These are phyloP conservation scores for Stenogyne calaminthoides DNA, from an alignment of 305 asterid genomes.

Conservation along the genomic window DNA sequence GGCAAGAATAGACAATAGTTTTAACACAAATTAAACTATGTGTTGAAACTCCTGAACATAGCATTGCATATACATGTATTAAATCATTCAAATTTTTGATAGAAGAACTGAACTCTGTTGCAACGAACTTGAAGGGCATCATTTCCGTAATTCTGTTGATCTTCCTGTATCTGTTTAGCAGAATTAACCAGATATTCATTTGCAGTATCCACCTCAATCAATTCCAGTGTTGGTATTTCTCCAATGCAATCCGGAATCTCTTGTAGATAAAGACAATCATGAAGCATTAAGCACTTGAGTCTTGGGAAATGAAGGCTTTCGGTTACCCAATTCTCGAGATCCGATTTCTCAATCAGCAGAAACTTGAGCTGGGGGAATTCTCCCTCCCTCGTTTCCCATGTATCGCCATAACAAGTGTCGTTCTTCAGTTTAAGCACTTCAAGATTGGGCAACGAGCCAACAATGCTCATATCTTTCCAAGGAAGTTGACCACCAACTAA, in stretches of 20 bases:
- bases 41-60: no score
- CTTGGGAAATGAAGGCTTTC: slow-evolving; percentile 9
- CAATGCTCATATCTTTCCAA: no score
- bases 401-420: no score
- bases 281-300: background rate
- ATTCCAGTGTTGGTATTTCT: slow-evolving; percentile 15
- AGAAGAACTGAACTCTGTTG: background rate
- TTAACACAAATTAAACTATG: no score
- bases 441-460: no score
- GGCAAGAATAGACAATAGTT: no score
- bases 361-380: background rate
- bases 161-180: background rate
- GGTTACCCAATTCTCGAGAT: background rate
- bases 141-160: background rate
- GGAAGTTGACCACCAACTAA: no score
- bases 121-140: background rate
- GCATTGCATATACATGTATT: no score
- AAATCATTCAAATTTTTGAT: background rate
- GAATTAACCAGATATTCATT: background rate
- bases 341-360: background rate
- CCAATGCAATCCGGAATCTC: slow-evolving; percentile 8
- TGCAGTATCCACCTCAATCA: background rate
- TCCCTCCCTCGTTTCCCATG: no score
- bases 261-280: background rate
- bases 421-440: no score